Conservation (phyloP, 2,329 filamentous ascomycete genomes). For the Botrytis deweyae region DNA sequence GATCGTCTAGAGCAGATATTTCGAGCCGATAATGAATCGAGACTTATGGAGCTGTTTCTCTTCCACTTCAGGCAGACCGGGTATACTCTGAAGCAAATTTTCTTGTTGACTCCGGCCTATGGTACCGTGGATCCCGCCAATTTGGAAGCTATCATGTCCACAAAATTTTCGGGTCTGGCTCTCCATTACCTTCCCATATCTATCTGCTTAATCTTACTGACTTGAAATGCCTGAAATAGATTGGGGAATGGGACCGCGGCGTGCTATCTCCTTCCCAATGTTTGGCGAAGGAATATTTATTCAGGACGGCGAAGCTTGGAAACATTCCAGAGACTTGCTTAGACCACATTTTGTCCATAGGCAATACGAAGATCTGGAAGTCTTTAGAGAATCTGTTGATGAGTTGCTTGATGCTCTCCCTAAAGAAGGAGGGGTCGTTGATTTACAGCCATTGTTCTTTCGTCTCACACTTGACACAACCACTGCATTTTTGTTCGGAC, state of each 20-base stretch:
- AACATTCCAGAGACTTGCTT: slow-evolving; percentile 17
- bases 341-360: slow-evolving; percentile 13
- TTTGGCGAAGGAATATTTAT: slow-evolving; percentile 21
- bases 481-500: slow-evolving; percentile 57
- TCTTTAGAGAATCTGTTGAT: slow-evolving; percentile 28
- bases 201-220: no score
- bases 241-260: slow-evolving; percentile 12
- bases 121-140: not conserved
- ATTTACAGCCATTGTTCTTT: slow-evolving; percentile 46
- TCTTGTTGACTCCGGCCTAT: not conserved
- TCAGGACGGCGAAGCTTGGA: slow-evolving; percentile 21
- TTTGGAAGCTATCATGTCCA: no score
- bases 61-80: not conserved
- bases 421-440: slow-evolving; percentile 25
- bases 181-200: no score
- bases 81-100: not conserved
- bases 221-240: not conserved
- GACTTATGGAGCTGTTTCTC: not conserved
- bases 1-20: slow-evolving; percentile 1
- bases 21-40: not conserved
- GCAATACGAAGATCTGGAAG: slow-evolving; percentile 26
- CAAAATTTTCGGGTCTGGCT: no score
- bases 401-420: not conserved
- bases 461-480: slow-evolving; percentile 53
- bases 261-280: not conserved